A percentile compares a stretch with the other conserved stretches of the same genome.
These are phyloP conservation scores for Aspergillus panamensis DNA, from an alignment of 495 filamentous ascomycete genomes.

Conservation along the genomic window DNA sequence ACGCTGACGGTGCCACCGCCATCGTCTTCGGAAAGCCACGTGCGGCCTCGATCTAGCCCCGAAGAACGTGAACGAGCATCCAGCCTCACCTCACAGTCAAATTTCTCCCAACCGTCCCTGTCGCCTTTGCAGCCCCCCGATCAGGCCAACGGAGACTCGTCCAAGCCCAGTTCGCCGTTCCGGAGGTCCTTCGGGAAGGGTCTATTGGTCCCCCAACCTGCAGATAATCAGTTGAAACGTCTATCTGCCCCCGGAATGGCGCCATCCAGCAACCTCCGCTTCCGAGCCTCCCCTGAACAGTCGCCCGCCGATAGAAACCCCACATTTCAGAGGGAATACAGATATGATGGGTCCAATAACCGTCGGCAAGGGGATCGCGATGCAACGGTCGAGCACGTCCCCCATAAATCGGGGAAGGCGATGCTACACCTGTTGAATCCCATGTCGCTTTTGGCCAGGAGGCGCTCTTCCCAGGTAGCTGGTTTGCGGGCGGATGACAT, in stretches of 20 bases:
- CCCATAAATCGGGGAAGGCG: constrained; percentile 50
- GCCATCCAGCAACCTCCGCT: constrained; percentile 32
- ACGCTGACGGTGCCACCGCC: constrained; percentile 28
- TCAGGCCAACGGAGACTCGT: constrained; percentile 30
- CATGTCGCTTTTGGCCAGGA: constrained; percentile 58
- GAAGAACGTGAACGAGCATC: constrained; percentile 29
- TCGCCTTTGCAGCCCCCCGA: constrained; percentile 22
- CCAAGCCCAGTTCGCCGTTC: constrained; percentile 38
- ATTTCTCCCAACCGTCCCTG: constrained; percentile 29
- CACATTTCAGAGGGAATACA: constrained; percentile 28
- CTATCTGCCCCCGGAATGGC: constrained; percentile 28
- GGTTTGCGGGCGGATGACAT: constrained; percentile 45
- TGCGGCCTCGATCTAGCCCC: constrained; percentile 36
- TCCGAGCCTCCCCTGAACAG: constrained; percentile 37
- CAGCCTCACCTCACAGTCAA: constrained; percentile 27
- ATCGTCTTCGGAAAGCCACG: constrained; percentile 27
- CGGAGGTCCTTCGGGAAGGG: constrained; percentile 37
- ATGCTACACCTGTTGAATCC: constrained; percentile 68
- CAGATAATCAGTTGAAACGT: constrained; percentile 27
- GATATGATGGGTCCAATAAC: constrained; percentile 19
- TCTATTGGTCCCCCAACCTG: constrained; percentile 21
- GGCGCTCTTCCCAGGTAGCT: constrained; percentile 52
- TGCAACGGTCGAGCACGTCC: constrained; percentile 26
- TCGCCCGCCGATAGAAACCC: constrained; percentile 27
- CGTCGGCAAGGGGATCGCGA: constrained; percentile 36